Percentiles rank a stretch among this genome's conserved stretches.
Evolutionary conservation across 768 basidiomycete species (phyloP).

Genomic region (Lentinula edodes): DNA sequence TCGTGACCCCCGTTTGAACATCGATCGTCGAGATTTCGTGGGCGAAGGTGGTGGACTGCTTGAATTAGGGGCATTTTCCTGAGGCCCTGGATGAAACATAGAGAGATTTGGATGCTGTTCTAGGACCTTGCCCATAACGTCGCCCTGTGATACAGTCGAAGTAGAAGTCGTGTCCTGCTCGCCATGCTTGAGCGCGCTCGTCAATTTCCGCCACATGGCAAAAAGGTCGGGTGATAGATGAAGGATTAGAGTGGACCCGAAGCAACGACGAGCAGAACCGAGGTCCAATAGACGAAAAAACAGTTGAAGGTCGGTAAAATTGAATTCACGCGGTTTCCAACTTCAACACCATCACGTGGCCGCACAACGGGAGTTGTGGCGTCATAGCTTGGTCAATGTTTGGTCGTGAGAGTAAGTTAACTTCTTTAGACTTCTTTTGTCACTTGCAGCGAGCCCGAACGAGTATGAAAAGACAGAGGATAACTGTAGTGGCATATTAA

Average conservation of each 20-base stretch:
- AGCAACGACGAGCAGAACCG: conserved; percentile 1
- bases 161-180: conserved; percentile 7
- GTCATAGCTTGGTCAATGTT: no score
- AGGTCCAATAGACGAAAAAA: neutral
- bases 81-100: conserved; percentile 22
- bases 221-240: neutral
- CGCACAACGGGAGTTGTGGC: neutral
- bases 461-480: no score
- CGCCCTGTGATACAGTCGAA: conserved; percentile 21
- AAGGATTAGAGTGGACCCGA: neutral
- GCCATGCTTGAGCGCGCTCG: conserved; percentile 8
- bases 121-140: conserved; percentile 45
- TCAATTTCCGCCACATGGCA: conserved; percentile 15
- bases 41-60: conserved; percentile 9
- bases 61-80: neutral
- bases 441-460: no score
- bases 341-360: neutral
- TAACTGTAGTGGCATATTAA: no score
- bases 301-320: neutral
- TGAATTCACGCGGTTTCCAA: neutral
- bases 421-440: no score
- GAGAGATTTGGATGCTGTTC: conserved; percentile 45
- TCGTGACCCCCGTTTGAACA: conserved; percentile 54
- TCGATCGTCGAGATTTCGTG: conserved; percentile 10
- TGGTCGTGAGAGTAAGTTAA: no score